A percentile compares a stretch with the other conserved stretches of the same genome.
These are phyloP conservation scores for Pulchroboletus neoregius DNA, from an alignment of 1,284 basidiomycete genomes.

Conservation along the genomic window DNA sequence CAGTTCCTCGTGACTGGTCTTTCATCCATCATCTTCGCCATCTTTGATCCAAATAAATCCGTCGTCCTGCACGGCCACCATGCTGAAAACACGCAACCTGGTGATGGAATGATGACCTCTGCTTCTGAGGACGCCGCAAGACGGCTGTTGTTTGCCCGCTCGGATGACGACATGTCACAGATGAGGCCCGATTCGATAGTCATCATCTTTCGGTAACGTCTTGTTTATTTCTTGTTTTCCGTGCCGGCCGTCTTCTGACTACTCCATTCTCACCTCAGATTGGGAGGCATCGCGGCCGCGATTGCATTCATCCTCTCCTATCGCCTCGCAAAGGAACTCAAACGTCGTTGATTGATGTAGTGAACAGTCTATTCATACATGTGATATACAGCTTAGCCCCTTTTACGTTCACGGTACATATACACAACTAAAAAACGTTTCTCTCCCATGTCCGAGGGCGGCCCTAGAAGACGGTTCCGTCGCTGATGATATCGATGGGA, in stretches of 20 bases:
- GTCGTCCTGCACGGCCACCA: slow-evolving; percentile 39
- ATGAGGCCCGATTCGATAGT: slow-evolving; percentile 62
- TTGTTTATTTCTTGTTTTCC: background rate
- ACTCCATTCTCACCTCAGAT: slow-evolving; percentile 36
- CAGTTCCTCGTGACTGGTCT: slow-evolving; percentile 69
- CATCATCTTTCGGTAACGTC: slow-evolving; percentile 65
- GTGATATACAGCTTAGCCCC: no score
- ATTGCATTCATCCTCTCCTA: slow-evolving; percentile 69
- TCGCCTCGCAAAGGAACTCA: slow-evolving; percentile 58
- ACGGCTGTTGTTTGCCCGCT: slow-evolving; percentile 5
- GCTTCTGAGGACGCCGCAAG: slow-evolving; percentile 15
- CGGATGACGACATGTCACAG: no score
- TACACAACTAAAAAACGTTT: background rate
- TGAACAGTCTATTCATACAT: background rate
- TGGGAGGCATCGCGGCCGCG: slow-evolving; percentile 70
- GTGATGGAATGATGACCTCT: slow-evolving; percentile 31
- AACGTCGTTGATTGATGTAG: slow-evolving; percentile 38
- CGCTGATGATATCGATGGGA: slow-evolving; percentile 83
- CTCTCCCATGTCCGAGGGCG: no score
- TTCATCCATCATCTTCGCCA: slow-evolving; percentile 62
- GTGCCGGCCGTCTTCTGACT: no score
- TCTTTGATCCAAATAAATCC: slow-evolving; percentile 55
- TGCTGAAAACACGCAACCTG: slow-evolving; percentile 29
- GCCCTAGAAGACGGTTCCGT: slow-evolving; percentile 64
- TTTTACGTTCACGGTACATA: background rate